These are phyloP conservation scores for Apiospora marii DNA, from an alignment of 2,329 filamentous ascomycete species.

Conservation along the genomic window DNA sequence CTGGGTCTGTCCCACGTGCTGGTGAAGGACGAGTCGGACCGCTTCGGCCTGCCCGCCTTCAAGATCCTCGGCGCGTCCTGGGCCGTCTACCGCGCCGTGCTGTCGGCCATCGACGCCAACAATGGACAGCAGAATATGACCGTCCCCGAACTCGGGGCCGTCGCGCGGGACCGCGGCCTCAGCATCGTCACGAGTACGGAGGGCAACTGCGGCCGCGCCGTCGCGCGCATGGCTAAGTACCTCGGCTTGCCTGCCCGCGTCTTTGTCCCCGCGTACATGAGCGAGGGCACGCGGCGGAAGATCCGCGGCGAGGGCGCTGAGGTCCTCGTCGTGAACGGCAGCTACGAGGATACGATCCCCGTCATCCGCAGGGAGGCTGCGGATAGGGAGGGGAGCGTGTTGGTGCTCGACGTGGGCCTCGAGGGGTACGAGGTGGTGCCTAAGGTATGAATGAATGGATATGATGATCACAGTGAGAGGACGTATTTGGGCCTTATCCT, in stretches of 20 bases:
- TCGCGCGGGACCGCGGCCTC: constrained; percentile 39
- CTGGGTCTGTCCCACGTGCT: constrained; percentile 66
- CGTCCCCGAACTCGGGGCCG: constrained; percentile 35
- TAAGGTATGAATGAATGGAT: constrained; percentile 45
- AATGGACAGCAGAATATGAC: constrained; percentile 39
- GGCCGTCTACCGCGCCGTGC: constrained; percentile 68
- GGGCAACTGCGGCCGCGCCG: constrained; percentile 79
- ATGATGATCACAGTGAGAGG: background rate
- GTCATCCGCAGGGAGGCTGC: constrained; percentile 55
- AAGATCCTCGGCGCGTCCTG: constrained; percentile 84
- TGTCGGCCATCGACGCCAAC: constrained; percentile 49
- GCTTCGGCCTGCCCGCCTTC: constrained; percentile 76
- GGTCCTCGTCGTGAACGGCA: constrained; percentile 61
- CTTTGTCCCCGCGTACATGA: constrained; percentile 69
- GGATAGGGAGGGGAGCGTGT: constrained; percentile 50
- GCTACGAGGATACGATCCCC: constrained; percentile 70
- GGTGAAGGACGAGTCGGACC: constrained; percentile 74
- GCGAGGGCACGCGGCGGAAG: constrained; percentile 56
- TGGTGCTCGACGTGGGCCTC: constrained; percentile 76
- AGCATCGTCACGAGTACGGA: constrained; percentile 72
- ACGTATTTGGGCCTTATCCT: background rate
- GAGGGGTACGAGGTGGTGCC: constrained; percentile 72
- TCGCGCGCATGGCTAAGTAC: constrained; percentile 71
- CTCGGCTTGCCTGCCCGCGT: constrained; percentile 64
- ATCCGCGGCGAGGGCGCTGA: constrained; percentile 70